Evolutionary conservation across 768 basidiomycete species (phyloP).

Genomic region (Chalciporus piperatus): DNA sequence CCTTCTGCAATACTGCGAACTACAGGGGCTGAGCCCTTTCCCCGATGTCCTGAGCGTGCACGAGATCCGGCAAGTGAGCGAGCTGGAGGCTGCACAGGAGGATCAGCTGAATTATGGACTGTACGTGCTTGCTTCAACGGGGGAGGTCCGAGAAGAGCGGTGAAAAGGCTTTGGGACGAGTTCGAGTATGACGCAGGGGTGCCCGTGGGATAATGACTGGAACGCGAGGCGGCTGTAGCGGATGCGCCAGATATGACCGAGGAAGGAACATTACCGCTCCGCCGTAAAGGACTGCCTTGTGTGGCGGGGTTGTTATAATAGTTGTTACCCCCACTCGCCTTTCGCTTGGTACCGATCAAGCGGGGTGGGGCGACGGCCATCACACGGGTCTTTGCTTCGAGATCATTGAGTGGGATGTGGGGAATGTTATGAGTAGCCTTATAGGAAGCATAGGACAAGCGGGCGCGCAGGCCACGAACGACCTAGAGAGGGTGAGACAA

Average conservation of each 20-base stretch:
- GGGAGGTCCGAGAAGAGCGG: conserved; percentile 75
- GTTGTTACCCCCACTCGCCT: conserved; percentile 39
- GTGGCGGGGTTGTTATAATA: conserved; percentile 53
- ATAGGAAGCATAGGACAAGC: conserved; percentile 80
- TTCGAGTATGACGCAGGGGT: conserved; percentile 35
- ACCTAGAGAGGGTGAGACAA: conserved; percentile 50
- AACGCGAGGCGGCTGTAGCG: conserved; percentile 35
- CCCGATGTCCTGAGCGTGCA: conserved; percentile 19
- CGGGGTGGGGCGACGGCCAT: conserved; percentile 48
- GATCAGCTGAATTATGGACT: conserved; percentile 71
- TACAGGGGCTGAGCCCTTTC: conserved; percentile 6
- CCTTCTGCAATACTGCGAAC: conserved; percentile 46
- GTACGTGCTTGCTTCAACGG: conserved; percentile 73
- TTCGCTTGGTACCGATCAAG: conserved; percentile 59
- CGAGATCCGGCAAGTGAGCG: conserved; percentile 35
- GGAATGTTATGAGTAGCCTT: conserved; percentile 76
- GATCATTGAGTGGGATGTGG: conserved; percentile 62
- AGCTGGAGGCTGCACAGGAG: conserved; percentile 53
- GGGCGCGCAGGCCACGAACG: conserved; percentile 75
- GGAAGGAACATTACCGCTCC: conserved; percentile 48
- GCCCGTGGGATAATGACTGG: conserved; percentile 41
- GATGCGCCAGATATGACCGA: conserved; percentile 24
- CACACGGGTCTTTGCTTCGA: conserved; percentile 57
- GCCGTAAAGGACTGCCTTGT: conserved; percentile 40
- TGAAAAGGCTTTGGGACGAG: conserved; percentile 60